These are phyloP conservation scores for Haplosporangium sp. DNA, from an alignment of 371 early-diverging fungal species.

Conservation along the genomic window DNA sequence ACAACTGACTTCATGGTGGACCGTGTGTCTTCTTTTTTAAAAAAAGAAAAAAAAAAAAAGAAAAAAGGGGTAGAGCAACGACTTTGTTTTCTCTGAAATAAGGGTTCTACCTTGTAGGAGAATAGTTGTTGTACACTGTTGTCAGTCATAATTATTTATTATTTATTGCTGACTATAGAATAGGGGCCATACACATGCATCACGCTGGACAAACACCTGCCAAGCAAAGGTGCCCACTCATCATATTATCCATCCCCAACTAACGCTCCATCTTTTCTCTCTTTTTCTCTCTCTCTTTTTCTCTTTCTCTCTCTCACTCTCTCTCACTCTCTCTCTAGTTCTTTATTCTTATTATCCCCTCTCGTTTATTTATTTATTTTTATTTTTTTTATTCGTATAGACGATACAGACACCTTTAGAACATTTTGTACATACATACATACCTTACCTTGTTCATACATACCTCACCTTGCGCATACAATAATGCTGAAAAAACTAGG, in stretches of 20 bases:
- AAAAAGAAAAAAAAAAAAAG: not conserved
- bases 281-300: not conserved
- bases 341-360: not conserved
- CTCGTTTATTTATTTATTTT: not conserved
- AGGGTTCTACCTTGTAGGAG: too few species aligned
- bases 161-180: not conserved
- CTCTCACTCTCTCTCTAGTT: not conserved
- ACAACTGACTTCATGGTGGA: not conserved
- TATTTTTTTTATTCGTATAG: not conserved
- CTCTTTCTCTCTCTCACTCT: not conserved
- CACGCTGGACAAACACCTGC: slow-evolving; percentile 24
- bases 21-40: not conserved
- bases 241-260: slow-evolving; percentile 1
- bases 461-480: not conserved
- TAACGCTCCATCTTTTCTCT: slow-evolving; percentile 5
- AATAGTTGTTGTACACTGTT: too few species aligned
- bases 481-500: slow-evolving; percentile 14
- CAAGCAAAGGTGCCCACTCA: not conserved
- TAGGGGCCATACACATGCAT: slow-evolving; percentile 18
- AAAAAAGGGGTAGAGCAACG: not conserved
- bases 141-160: not conserved
- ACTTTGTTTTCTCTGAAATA: too few species aligned
- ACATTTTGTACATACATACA: too few species aligned
- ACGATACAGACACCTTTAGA: not conserved
- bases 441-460: too few species aligned